Percentiles rank a stretch among this genome's conserved stretches.
Conservation (phyloP, 2,329 filamentous ascomycete genomes). For the Arthrocladium fulminans region DNA sequence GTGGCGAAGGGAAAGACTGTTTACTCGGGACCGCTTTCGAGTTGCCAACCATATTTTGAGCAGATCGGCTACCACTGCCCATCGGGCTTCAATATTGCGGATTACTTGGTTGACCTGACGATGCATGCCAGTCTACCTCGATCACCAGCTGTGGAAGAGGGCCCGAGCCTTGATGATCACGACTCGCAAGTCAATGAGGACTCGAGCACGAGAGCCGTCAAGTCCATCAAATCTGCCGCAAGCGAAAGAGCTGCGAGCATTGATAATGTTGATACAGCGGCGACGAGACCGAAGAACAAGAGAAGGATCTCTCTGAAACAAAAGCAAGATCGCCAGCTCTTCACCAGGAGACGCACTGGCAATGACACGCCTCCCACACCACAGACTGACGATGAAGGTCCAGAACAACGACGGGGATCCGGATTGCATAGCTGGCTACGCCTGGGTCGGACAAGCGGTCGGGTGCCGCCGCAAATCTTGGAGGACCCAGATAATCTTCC, state of each 20-base stretch:
- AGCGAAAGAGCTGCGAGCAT: slow-evolving; percentile 70
- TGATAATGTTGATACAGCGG: slow-evolving; percentile 55
- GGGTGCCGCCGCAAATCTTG: slow-evolving; percentile 50
- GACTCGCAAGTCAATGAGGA: slow-evolving; percentile 56
- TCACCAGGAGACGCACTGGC: slow-evolving; percentile 63
- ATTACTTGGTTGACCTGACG: slow-evolving; percentile 92
- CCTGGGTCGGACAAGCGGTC: slow-evolving; percentile 46
- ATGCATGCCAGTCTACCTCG: slow-evolving; percentile 74
- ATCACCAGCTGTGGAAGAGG: slow-evolving; percentile 51
- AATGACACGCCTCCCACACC: slow-evolving; percentile 48
- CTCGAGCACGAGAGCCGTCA: slow-evolving; percentile 79
- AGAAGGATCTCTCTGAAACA: slow-evolving; percentile 72
- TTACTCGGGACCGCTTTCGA: slow-evolving; percentile 81
- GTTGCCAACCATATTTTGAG: slow-evolving; percentile 89
- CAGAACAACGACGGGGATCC: slow-evolving; percentile 26
- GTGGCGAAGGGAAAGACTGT: slow-evolving; percentile 83
- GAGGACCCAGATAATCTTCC: slow-evolving; percentile 61
- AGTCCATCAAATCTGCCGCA: slow-evolving; percentile 87
- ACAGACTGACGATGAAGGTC: slow-evolving; percentile 50
- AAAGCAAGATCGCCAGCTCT: slow-evolving; percentile 83
- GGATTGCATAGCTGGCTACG: slow-evolving; percentile 52
- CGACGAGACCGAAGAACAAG: slow-evolving; percentile 57
- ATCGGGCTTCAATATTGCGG: slow-evolving; percentile 95
- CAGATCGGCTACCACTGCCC: slow-evolving; percentile 86
- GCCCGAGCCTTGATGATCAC: slow-evolving; percentile 20